A percentile compares a stretch with the other conserved stretches of the same genome.
phyloP scores from a whole-genome alignment of 2,329 filamentous ascomycete genomes.

The Malbranchea zuffiana region DNA sequence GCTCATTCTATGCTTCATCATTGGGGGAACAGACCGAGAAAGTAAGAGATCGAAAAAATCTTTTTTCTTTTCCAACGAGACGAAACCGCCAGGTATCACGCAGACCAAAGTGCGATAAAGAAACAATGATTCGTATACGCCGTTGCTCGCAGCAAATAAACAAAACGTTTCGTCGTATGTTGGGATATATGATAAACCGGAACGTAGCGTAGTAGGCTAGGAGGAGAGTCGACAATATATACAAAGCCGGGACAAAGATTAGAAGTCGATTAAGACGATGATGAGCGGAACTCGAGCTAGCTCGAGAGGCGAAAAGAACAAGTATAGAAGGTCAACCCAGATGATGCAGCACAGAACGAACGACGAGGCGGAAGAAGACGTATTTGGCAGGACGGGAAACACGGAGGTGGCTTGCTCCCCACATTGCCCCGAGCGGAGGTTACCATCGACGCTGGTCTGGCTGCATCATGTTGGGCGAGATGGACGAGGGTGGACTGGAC shows the following conservation, averaged over 20 bases:
- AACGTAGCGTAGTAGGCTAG: background rate
- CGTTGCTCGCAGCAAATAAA: conserved; percentile 9
- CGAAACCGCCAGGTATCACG: conserved; percentile 8
- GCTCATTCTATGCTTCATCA: conserved; percentile 15
- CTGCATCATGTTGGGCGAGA: conserved; percentile 56
- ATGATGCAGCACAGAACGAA: conserved; percentile 10
- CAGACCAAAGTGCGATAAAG: too few species aligned
- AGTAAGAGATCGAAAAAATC: background rate
- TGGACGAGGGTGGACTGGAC: conserved; percentile 71
- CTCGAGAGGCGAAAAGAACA: conserved; percentile 8
- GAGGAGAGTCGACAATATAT: conserved; percentile 4
- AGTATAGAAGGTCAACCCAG: conserved; percentile 12
- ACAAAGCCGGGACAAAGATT: conserved; percentile 9
- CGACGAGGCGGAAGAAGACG: conserved; percentile 8
- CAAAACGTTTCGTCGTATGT: conserved; percentile 11
- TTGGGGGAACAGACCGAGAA: conserved; percentile 8
- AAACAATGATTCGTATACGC: conserved; percentile 1
- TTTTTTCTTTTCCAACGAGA: conserved; percentile 9
- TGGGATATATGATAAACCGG: conserved; percentile 9
- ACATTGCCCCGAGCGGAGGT: conserved; percentile 19
- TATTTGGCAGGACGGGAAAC: conserved; percentile 5
- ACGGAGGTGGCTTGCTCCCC: conserved; percentile 3
- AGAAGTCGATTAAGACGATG: conserved; percentile 6
- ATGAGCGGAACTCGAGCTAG: conserved; percentile 11
- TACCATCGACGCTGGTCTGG: conserved; percentile 34